Evolutionary conservation across 768 basidiomycete species (phyloP), one percentile per base, ranked within the genome.

Genomic region (Dentipellis fragilis): DNA sequence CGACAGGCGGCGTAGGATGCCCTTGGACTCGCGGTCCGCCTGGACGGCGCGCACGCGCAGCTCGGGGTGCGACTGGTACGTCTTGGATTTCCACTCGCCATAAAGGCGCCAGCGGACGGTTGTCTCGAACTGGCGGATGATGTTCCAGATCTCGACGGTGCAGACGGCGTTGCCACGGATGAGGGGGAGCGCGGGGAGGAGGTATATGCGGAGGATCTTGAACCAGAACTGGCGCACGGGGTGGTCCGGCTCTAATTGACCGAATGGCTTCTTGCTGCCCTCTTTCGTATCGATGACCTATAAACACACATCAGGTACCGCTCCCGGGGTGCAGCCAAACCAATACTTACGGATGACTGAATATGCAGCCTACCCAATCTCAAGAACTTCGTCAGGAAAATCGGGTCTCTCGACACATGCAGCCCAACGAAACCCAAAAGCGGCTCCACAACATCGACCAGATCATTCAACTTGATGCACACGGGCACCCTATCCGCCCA

Each of bases 141-240:
- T 83, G 56, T 84, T 83, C 96, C 96, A 99, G 8, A 97, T 77
- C 63, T 97, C 94, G 47, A 88, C 85, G 23, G 91, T 89, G 67
- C 87, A 90, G 21, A 92, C 87, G 7, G 92, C 87, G 64, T 93
- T 93, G 38, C 86, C 85, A 34, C 84, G 80, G 57, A 92, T 85
- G 49, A 95, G 78, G 48, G 93, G 84, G 12, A 97, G 74, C 2
- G 91, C 85, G 2, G 96, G 95, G 1, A 99, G 78, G 39, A 98
- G 75, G 66, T 89, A 88, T 17, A 79, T 66, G 4, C 94, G 85
- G 55, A 92, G 67, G 54, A 93, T 75, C 64, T 79, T 82, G 67
- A 85, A 81, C 96, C 95, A 99, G 61, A 91, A 86, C n/a, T 69
- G 54, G n/a, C 82, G 78, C 37, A 84, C 72, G 29, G 86, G 84